phyloP scores from a whole-genome alignment of 2,329 filamentous ascomycete species.

The Pestalotiopsis sp. region DNA sequence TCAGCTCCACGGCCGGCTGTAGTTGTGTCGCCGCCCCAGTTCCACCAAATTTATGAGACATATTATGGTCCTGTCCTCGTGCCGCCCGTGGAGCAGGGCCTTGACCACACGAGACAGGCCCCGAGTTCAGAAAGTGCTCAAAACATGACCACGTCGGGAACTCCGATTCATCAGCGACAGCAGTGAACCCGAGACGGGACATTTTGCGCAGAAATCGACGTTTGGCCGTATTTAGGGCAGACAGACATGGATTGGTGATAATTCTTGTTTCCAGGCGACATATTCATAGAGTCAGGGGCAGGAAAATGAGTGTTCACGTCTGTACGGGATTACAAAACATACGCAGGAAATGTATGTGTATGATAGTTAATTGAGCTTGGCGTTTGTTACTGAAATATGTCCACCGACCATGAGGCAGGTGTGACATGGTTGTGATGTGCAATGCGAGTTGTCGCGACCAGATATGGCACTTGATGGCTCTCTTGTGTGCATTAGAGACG shows the following conservation, averaged over 20 bases:
- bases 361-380: constrained; percentile 12
- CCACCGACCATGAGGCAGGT: background rate
- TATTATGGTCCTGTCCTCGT: background rate
- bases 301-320: constrained; percentile 3
- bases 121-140: background rate
- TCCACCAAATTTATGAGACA: background rate
- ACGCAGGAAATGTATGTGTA: constrained; percentile 13
- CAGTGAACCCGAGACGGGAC: background rate
- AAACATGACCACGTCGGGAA: background rate
- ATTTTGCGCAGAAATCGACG: background rate
- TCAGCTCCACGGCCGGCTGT: constrained; percentile 19
- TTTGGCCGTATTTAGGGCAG: background rate
- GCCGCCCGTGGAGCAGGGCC: background rate
- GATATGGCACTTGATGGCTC: too few relatives aligned
- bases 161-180: background rate
- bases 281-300: constrained; percentile 3
- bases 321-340: constrained; percentile 8
- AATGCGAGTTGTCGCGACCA: too few relatives aligned
- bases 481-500: too few relatives aligned
- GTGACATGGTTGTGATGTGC: background rate
- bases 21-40: constrained; percentile 17
- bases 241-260: constrained; percentile 3
- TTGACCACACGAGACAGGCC: background rate
- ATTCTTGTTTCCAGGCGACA: constrained; percentile 1
- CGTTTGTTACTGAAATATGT: background rate